A percentile compares a stretch with the other conserved stretches of the same genome.
phyloP scores from a whole-genome alignment of 1,284 basidiomycete species.

The Microstroma glucosiphilum region DNA sequence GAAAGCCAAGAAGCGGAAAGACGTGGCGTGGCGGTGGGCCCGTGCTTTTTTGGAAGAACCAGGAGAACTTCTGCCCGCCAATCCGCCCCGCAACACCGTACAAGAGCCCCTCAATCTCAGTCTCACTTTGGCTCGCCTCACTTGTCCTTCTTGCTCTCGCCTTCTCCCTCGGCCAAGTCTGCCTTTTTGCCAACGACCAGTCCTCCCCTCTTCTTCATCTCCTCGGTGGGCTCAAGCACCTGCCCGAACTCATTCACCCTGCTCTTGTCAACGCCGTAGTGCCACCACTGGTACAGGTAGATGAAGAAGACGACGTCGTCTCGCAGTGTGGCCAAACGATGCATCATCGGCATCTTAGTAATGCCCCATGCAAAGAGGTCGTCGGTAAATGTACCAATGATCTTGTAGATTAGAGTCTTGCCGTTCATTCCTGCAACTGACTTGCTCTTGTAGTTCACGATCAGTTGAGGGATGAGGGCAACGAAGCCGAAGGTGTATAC shows the following conservation, averaged over 20 bases:
- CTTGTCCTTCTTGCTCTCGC: no score
- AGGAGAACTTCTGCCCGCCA: no score
- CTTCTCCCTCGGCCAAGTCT: no score
- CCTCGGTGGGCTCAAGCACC: conserved; percentile 24
- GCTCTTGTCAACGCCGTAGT: conserved; percentile 87
- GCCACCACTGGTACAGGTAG: conserved; percentile 66
- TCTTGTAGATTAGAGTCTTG: conserved; percentile 96
- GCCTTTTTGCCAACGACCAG: no score
- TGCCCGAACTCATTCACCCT: conserved; percentile 94
- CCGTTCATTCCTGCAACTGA: conserved; percentile 88
- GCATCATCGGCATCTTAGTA: conserved; percentile 82
- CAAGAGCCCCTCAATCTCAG: no score
- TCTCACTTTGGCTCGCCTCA: no score
- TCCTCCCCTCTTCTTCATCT: no score
- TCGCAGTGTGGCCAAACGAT: conserved; percentile 75
- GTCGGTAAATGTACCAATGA: conserved; percentile 75
- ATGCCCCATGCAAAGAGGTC: conserved; percentile 76
- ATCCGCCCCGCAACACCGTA: no score
- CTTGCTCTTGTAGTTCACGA: conserved; percentile 73
- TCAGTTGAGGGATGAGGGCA: conserved; percentile 52
- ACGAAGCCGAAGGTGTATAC: conserved; percentile 97
- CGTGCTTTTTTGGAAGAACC: no score
- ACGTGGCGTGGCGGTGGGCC: no score
- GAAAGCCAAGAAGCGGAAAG: no score
- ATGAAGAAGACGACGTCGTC: conserved; percentile 52